These are phyloP conservation scores for Saccharum hybrid DNA, from an alignment of 202 grass and related monocot genomes.

Conservation along the genomic window DNA sequence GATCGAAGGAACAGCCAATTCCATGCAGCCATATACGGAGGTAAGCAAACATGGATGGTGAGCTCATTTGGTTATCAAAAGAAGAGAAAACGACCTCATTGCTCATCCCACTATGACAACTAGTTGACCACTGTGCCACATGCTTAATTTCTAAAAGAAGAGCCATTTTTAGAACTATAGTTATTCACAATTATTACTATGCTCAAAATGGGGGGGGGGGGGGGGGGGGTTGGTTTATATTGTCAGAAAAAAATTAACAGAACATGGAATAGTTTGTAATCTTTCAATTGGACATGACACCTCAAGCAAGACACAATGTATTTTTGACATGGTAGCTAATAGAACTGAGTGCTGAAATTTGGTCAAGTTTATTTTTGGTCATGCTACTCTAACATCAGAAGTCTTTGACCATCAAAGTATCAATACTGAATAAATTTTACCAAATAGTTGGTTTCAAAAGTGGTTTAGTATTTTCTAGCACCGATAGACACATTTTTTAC, in stretches of 20 bases:
- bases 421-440: background rate
- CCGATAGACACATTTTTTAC: background rate
- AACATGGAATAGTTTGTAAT: background rate
- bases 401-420: background rate
- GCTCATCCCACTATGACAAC: background rate
- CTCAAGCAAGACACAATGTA: conserved; percentile 3
- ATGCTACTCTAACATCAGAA: background rate
- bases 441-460: background rate
- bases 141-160: background rate
- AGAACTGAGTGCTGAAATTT: background rate
- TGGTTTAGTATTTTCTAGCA: background rate
- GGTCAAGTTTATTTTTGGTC: background rate
- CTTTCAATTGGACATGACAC: background rate
- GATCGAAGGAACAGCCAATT: background rate
- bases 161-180: background rate
- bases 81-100: background rate
- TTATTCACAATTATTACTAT: background rate
- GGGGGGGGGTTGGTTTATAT: background rate
- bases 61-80: background rate
- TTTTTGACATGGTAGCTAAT: background rate
- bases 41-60: background rate
- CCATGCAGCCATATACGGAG: background rate
- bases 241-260: background rate
- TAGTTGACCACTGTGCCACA: background rate
- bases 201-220: background rate